Evolutionary conservation across 2,329 filamentous ascomycete species (phyloP).

Genomic region (Colletotrichum sp.): DNA sequence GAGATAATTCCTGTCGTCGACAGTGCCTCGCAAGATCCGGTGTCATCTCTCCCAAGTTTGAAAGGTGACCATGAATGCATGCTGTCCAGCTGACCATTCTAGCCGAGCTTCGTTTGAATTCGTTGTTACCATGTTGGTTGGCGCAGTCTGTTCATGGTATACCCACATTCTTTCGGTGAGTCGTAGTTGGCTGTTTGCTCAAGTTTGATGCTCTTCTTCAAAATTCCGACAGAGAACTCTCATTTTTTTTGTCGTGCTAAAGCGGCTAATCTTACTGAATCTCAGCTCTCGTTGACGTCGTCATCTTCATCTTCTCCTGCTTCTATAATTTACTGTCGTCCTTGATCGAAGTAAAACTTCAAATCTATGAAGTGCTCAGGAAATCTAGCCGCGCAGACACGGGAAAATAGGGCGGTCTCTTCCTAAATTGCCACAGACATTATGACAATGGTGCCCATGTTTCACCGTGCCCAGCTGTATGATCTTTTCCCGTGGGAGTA

Average conservation of each 20-base stretch:
- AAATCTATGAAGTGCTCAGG: accelerated
- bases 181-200: not conserved
- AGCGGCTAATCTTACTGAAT: too few relatives aligned
- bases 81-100: accelerated
- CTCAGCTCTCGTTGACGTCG: not conserved
- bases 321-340: not conserved
- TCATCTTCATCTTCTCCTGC: too few relatives aligned
- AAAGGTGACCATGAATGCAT: not conserved
- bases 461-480: not conserved
- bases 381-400: not conserved
- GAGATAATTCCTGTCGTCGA: accelerated
- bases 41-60: not conserved
- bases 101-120: not conserved
- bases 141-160: not conserved
- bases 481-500: not conserved
- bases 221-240: not conserved
- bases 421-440: not conserved
- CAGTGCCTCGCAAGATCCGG: not conserved
- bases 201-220: not conserved
- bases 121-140: accelerated
- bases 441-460: not conserved
- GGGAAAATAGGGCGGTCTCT: not conserved
- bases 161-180: not conserved
- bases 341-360: not conserved
- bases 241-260: too few relatives aligned